Evolutionary conservation across 2,329 filamentous ascomycete genomes (phyloP).

Genomic region (Nemania serpens): DNA sequence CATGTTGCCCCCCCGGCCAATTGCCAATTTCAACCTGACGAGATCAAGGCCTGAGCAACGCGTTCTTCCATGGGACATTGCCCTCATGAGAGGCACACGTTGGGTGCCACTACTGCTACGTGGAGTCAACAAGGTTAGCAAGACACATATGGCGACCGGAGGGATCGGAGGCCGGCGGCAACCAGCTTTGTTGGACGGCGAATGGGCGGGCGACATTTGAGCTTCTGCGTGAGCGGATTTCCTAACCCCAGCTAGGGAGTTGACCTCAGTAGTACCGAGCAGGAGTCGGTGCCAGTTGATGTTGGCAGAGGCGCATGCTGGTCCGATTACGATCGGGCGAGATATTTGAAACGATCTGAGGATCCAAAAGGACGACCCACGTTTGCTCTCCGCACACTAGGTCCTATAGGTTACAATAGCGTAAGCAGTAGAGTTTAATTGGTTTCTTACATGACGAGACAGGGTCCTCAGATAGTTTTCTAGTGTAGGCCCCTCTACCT

Average conservation of each 20-base stretch:
- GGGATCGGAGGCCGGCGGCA: background rate
- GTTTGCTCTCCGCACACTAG: no score
- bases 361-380: constrained; percentile 5
- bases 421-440: constrained; percentile 25
- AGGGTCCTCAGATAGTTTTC: background rate
- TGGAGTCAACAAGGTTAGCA: constrained; percentile 2
- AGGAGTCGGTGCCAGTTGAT: background rate
- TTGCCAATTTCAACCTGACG: constrained; percentile 1
- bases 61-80: constrained; percentile 1
- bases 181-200: constrained; percentile 5
- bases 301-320: background rate
- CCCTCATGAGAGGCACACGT: constrained; percentile 1
- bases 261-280: background rate
- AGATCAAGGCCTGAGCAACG: constrained; percentile 3
- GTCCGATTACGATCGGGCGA: constrained; percentile 28
- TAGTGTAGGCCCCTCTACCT: no score
- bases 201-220: constrained; percentile 1
- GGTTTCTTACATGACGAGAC: constrained; percentile 21
- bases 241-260: background rate
- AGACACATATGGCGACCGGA: background rate
- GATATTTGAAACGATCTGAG: constrained; percentile 31
- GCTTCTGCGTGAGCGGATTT: constrained; percentile 13
- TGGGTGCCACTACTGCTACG: constrained; percentile 7
- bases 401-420: no score
- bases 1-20: constrained; percentile 1